Base-by-base conservation (phyloP, 2,329 filamentous ascomycete genomes). In the Chrysosporium keratinophilum region DNA sequence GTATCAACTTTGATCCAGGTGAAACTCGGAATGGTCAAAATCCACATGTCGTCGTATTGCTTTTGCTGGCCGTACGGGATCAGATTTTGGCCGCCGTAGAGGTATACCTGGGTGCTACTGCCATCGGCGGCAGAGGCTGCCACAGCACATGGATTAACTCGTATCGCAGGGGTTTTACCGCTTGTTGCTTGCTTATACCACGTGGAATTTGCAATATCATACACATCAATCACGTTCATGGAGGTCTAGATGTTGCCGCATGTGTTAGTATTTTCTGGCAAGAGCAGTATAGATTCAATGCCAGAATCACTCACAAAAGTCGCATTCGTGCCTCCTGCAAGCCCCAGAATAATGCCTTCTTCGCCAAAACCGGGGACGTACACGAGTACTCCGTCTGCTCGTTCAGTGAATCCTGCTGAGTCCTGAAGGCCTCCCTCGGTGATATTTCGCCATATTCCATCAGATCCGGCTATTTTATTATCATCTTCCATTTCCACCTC, bases 181-280 rank as follows among this genome's bases (percentile, higher is more conserved):
- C 73, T 75, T 0, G 86, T 87, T 2, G 77, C 71, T 66, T 93
- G 87, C 60, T 82, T 83, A 64, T 85, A 87, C 87, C 87, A 93
- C 5, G 74, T 78, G 2, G 78, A 75, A 31, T 70, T 77, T 3
- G 79, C 84, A 54, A 91, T 79, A 62, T 93, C 87, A 66, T 88
- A 93, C n/a, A 91, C 80, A 59, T 90, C 84, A 39, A 90, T 83
- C 14, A 79, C 76, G 47, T 82, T 88, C 72, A 91, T 89, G 14
- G 77, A 74, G 0, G 77, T 79, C 75, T 78, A 48, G 34, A n/a
- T 20, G 23, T 28, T 15, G 17, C 12, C 14, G 20, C 9, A 39
- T 39, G 11, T 31, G 14, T 41, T 12, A 49, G 35, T 40, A 12
- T 11, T 2, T 3, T n/a, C 9, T 12, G 28, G 14, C n/a, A 2